Evolutionary conservation across 345 rosid species (phyloP), one percentile per base, ranked within the genome.

Genomic region (Salix brachista): DNA sequence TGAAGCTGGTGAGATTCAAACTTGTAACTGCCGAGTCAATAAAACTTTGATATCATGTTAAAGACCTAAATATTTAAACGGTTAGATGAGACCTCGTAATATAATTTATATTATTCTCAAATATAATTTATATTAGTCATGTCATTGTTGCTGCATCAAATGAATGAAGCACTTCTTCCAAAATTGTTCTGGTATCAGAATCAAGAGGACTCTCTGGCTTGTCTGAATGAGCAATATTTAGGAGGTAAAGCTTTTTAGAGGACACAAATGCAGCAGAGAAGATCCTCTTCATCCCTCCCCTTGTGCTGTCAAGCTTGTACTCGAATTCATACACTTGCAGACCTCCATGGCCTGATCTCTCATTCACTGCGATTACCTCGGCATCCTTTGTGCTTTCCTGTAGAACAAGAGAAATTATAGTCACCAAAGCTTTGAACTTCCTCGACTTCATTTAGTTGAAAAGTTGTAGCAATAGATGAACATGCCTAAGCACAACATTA

Each of bases 381-480:
- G 90, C 95, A 36, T 81, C 97, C 75, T 86, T 90, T 12, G 97
- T 92, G 48, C 97, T 92, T 85, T 92, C 98, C 97, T 94, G 76
- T 28, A 69, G 23, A 81, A 25, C 1, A 79, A 84, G 69, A 65
- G 39, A 26, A 13, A 19, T 25, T 18, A 23, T 13, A 12, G 11
- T 58, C 21, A 44, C 39, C 21, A 50, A 26, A 39, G 41, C 68
- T 62, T 41, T 41, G n/a, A 46, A 39, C 5, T 73, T 17, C 1
- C 8, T 25, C 0, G 34, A 6, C n/a, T 19, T 72, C 67, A 21
- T 52, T 32, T 26, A 71, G 9, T 68, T 21, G 25, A 68, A 32
- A 2, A 37, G 0, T 41, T 21, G 50, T 11, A 13, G 25, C 23
- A 9, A 39, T 18, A 68, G 26, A 68, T 3, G 71, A 18, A 13